A percentile compares a stretch with the other conserved stretches of the same genome.
Evolutionary conservation across 73 alveolate species (phyloP).

Genomic region (Durusdinium trenchii): DNA sequence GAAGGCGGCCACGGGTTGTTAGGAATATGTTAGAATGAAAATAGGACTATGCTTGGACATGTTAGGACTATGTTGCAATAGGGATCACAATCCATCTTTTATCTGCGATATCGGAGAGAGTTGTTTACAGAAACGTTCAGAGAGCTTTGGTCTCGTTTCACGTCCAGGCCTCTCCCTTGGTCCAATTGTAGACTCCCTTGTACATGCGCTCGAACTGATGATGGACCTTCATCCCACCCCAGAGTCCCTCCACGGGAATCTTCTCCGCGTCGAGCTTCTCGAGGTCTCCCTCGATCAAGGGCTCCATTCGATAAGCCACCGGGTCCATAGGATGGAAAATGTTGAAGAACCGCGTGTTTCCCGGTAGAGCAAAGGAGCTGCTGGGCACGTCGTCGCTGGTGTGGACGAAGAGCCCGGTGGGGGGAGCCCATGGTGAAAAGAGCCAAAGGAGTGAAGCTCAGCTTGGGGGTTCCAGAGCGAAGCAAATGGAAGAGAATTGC

Average conservation of each 20-base stretch:
- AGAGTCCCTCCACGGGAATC: slow-evolving; percentile 11
- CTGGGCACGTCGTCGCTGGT: slow-evolving; percentile 1
- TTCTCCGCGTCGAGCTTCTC: slow-evolving; percentile 38
- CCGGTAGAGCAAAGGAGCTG: slow-evolving; percentile 23
- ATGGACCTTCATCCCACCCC: slow-evolving; percentile 58
- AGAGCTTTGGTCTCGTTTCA: not conserved
- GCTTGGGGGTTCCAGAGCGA: slow-evolving; percentile 4
- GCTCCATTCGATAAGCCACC: slow-evolving; percentile 96
- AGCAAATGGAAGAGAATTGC: slow-evolving; percentile 76
- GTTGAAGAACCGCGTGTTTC: slow-evolving; percentile 90
- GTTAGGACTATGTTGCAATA: too few relatives aligned
- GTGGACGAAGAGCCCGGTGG: slow-evolving; percentile 60
- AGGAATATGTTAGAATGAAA: too few relatives aligned
- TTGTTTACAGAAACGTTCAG: not conserved
- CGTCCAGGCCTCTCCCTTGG: not conserved
- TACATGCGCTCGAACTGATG: not conserved
- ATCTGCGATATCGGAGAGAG: not conserved
- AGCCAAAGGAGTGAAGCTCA: slow-evolving; percentile 43
- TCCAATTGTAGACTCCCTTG: not conserved
- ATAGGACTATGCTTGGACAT: too few relatives aligned
- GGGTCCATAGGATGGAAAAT: slow-evolving; percentile 96
- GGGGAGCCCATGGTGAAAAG: slow-evolving; percentile 81
- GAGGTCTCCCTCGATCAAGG: slow-evolving; percentile 63
- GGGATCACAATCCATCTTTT: too few relatives aligned
- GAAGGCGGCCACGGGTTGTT: too few relatives aligned